Evolutionary conservation across 2,329 filamentous ascomycete genomes (phyloP).

Genomic region (Sarocladium strictum): DNA sequence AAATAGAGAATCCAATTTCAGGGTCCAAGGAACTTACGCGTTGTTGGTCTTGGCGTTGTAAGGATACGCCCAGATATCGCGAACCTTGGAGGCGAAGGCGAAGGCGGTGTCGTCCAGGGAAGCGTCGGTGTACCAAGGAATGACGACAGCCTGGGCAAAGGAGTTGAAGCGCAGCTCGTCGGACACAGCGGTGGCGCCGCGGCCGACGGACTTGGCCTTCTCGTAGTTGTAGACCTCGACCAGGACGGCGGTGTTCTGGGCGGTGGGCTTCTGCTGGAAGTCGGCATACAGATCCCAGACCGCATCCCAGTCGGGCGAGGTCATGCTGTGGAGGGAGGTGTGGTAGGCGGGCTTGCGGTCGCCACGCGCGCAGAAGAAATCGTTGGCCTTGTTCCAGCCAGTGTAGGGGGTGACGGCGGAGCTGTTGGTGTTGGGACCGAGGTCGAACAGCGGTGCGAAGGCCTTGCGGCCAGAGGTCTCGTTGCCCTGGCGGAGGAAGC

Average conservation of each 20-base stretch:
- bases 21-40: neutral
- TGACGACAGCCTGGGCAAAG: conserved; percentile 29
- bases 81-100: conserved; percentile 20
- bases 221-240: conserved; percentile 28
- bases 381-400: conserved; percentile 31
- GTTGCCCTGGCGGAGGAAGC: conserved; percentile 23
- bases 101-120: conserved; percentile 27
- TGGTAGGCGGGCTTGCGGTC: conserved; percentile 33
- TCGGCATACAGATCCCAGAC: conserved; percentile 31
- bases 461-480: conserved; percentile 22
- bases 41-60: conserved; percentile 10
- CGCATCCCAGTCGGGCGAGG: conserved; percentile 28
- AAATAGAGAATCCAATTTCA: too few relatives aligned
- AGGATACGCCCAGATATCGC: conserved; percentile 11
- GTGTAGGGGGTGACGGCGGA: conserved; percentile 26
- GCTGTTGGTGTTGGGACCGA: conserved; percentile 22
- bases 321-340: conserved; percentile 26
- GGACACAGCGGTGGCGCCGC: conserved; percentile 13
- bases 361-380: conserved; percentile 28
- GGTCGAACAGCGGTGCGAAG: conserved; percentile 27
- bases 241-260: conserved; percentile 25
- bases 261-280: conserved; percentile 26
- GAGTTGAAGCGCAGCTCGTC: conserved; percentile 27
- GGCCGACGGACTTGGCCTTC: conserved; percentile 17
- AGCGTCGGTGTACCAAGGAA: conserved; percentile 32